phyloP scores from a whole-genome alignment of 257 asterid species.

The Penstemon newberryi region DNA sequence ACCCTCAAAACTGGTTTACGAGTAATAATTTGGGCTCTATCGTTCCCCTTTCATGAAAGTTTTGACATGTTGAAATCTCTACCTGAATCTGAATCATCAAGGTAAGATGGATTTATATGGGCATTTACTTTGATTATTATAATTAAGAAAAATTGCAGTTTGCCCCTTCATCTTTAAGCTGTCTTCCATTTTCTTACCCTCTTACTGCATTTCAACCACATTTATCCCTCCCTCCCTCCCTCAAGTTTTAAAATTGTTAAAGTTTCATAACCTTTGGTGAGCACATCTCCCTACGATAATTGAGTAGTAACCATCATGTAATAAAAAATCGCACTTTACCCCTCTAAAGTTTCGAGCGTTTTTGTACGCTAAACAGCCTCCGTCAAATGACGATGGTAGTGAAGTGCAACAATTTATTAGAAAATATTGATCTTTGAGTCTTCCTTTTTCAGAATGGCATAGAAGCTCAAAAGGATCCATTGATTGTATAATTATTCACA shows the following conservation, averaged over 20 bases:
- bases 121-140: neutral
- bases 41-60: constrained; percentile 35
- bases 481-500: constrained; percentile 11
- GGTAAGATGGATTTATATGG: constrained; percentile 19
- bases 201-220: too few species aligned
- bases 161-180: neutral
- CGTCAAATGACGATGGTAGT: too few species aligned
- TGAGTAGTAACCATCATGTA: too few species aligned
- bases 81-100: neutral
- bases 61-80: neutral
- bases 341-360: too few species aligned
- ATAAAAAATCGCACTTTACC: too few species aligned
- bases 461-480: constrained; percentile 22
- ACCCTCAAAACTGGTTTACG: constrained; percentile 34
- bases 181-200: too few species aligned
- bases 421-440: neutral
- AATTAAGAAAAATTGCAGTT: too few species aligned
- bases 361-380: too few species aligned
- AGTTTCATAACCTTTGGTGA: too few species aligned
- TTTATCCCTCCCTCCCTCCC: too few species aligned
- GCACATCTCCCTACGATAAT: too few species aligned
- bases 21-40: constrained; percentile 30
- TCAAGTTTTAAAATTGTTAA: too few species aligned
- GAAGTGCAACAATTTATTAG: neutral
- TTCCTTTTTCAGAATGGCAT: neutral